These are phyloP conservation scores for Pascua sp. DNA, from an alignment of 1,284 basidiomycete genomes.

Conservation along the genomic window DNA sequence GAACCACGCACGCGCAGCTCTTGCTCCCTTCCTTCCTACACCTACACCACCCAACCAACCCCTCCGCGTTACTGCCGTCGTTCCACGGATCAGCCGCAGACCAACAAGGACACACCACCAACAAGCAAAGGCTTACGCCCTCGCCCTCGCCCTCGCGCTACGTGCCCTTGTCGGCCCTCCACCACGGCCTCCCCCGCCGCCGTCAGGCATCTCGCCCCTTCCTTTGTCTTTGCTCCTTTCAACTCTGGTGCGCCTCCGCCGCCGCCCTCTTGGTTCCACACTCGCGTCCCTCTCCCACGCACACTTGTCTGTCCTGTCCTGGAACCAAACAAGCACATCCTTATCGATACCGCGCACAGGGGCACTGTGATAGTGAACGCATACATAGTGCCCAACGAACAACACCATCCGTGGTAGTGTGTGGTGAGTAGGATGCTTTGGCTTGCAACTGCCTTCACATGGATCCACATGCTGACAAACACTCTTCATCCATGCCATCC, in stretches of 20 bases:
- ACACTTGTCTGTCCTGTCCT: background rate
- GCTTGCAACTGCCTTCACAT: background rate
- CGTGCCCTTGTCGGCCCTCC: background rate
- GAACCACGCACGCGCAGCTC: no score
- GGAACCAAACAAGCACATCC: constrained; percentile 14
- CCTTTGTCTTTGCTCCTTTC: background rate
- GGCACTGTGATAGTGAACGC: no score
- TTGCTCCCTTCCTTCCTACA: no score
- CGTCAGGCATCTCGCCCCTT: background rate
- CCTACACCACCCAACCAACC: no score
- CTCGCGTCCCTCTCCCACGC: background rate
- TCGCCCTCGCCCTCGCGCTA: background rate
- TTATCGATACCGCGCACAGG: background rate
- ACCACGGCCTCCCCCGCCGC: background rate
- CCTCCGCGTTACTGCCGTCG: no score
- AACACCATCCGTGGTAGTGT: background rate
- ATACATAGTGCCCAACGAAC: background rate
- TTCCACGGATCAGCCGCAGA: no score
- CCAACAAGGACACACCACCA: no score
- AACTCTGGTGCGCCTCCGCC: no score
- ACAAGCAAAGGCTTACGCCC: no score
- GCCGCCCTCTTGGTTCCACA: no score
- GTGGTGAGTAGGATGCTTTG: background rate
- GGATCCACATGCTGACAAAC: constrained; percentile 3
- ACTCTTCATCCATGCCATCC: constrained; percentile 2